Conservation (phyloP, 129 eudicot species). For the Saussurea involucrata region DNA sequence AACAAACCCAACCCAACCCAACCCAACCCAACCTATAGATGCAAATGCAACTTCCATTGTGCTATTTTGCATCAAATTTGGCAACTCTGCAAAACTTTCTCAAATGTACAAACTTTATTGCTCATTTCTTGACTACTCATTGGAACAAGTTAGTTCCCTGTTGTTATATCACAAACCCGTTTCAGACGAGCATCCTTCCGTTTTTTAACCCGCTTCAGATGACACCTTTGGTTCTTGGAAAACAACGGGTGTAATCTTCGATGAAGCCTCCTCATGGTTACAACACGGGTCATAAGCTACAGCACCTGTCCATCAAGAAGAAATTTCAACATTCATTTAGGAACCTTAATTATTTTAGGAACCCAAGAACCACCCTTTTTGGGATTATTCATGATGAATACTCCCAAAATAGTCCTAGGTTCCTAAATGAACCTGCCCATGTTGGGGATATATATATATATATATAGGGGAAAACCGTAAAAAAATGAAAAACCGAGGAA, state of each 20-base stretch:
- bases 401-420: background rate
- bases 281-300: background rate
- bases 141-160: background rate
- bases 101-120: slow-evolving; percentile 30
- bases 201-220: slow-evolving; percentile 11
- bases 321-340: background rate
- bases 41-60: slow-evolving; percentile 32
- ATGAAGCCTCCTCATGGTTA: slow-evolving; percentile 2
- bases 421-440: no score
- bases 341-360: background rate
- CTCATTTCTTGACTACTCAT: slow-evolving; percentile 13
- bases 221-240: slow-evolving; percentile 9
- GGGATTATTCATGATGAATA: background rate
- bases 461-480: no score
- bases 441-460: no score
- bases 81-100: slow-evolving; percentile 29
- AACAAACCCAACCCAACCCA: slow-evolving; percentile 19
- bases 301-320: slow-evolving; percentile 13
- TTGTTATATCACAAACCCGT: slow-evolving; percentile 10
- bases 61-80: slow-evolving; percentile 14
- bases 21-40: no score
- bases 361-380: background rate
- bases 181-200: slow-evolving; percentile 8
- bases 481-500: no score
- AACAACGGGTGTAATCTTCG: background rate